A percentile compares a stretch with the other conserved stretches of the same genome.
These are phyloP conservation scores for Rutidosis leptorrhynchoides DNA, from an alignment of 129 eudicot genomes.

Conservation along the genomic window DNA sequence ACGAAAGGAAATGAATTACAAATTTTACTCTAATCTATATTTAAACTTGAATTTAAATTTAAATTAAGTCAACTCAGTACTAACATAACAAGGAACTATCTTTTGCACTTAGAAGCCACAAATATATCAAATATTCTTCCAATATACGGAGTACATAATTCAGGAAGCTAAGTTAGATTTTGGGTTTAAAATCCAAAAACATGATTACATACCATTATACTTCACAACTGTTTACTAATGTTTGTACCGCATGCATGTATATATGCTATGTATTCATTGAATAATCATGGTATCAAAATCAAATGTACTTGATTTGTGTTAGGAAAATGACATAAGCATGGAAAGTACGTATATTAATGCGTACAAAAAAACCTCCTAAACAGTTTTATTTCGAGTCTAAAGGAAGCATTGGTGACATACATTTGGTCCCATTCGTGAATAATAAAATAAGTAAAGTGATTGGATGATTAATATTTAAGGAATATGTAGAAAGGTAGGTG, in stretches of 20 bases:
- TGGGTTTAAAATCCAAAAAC: no score
- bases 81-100: no score
- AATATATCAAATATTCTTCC: no score
- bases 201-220: background rate
- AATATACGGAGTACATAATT: no score
- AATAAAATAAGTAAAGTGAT: background rate
- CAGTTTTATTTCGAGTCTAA: background rate
- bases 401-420: background rate
- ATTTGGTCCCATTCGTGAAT: slow-evolving; percentile 29
- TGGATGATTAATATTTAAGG: slow-evolving; percentile 28
- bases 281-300: background rate
- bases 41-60: no score
- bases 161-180: no score
- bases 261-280: background rate
- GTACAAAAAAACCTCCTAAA: background rate
- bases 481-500: slow-evolving; percentile 17
- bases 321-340: no score
- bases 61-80: no score
- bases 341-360: background rate
- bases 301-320: background rate
- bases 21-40: no score
- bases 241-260: background rate
- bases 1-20: no score
- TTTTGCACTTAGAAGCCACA: no score
- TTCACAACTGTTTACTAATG: no score